Evolutionary conservation across 192 early-diverging fungal genomes (phyloP), one percentile per base, ranked within the genome.

Genomic region (Entomortierella lignicola): DNA sequence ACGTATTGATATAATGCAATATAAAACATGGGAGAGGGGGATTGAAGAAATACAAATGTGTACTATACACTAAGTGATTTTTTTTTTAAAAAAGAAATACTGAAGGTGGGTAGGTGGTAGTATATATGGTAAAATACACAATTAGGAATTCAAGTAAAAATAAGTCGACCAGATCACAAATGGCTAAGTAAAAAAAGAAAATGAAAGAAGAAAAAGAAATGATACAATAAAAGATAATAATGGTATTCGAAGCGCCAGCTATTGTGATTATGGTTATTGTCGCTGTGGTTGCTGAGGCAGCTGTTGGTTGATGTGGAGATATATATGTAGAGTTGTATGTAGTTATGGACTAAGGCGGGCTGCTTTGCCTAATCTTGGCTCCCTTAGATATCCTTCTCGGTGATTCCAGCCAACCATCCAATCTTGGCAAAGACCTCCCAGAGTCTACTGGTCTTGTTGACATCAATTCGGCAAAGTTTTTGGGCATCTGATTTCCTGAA

Each of bases 401-500:
- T 66, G n/a, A 80, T 71, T 8, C 69, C 77, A 5, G 43, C 72
- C 26, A 98, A 86, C 96, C 96, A 98, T 60, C 94, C 95, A 50
- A 96, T 81, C 51, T 85, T 82, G 23, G 90, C 91, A 85, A 94
- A 98, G 87, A 93, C 93, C 72, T 95, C 94, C 85, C 92, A 96
- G 20, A 98, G 85, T 67, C 92, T 89, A 72, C 90, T 92, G 37
- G 91, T 91, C 81, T 98, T 98, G 87, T 98, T 98, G 68, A 98
- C 97, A 72, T 98, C 97, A 25, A 98, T 92, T 39, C 93, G 88
- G 62, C 91, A 95, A 67, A 95, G 85, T 55, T 91, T 90, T 85
- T 98, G 94, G 8, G 97, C 97, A 79, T 96, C 95, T 53, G 92
- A 89, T 80, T 98, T 98, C 62, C 92, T 91, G 75, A 97, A 97